Evolutionary conservation across 2,329 filamentous ascomycete species (phyloP), one percentile per base, ranked within the genome.

Genomic region (Epichloe amarillans): DNA sequence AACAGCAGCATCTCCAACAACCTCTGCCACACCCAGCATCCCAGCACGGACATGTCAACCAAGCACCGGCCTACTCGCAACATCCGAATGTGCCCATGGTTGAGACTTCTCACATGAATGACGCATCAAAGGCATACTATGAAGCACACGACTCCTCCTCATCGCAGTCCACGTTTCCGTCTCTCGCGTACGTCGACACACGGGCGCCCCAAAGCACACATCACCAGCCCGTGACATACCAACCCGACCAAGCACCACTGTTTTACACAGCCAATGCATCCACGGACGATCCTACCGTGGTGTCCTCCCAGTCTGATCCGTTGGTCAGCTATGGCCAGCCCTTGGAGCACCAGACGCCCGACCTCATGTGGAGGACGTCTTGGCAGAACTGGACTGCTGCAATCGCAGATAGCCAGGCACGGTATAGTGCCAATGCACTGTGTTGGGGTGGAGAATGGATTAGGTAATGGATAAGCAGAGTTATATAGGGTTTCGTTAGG

Each of bases 351-450:
- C 53, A 59, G 6, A 43, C 56, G 0, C 49, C 61, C 5, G 62
- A 65, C n/a, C 60, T 61, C 53, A 61, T 66, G 55, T 69, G 62
- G 65, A 67, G 65, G 7, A 77, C 72, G 53, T 67, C 72, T 0
- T 79, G 75, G 75, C 69, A 75, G 15, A 72, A 77, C 61, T 79
- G 76, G 76, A 72, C 74, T 8, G 67, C 70, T 0, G 72, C 74
- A 49, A 72, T 79, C 30, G 68, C 71, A 36, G 71, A 75, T 55
- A 71, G 62, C 36, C 72, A 74, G 52, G 72, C 75, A 43, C 67
- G 72, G 23, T 76, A 72, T 60, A 72, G 71, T 53, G 73, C 73
- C 30, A 72, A 66, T 44, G 69, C 74, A 14, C 62, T n/a, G n/a
- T n/a, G n/a, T n/a, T n/a, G n/a, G n/a, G n/a, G n/a, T n/a, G n/a